Evolutionary conservation across 495 filamentous ascomycete genomes (phyloP), one percentile per base, ranked within the genome.

Genomic region (Xylaria cubensis): DNA sequence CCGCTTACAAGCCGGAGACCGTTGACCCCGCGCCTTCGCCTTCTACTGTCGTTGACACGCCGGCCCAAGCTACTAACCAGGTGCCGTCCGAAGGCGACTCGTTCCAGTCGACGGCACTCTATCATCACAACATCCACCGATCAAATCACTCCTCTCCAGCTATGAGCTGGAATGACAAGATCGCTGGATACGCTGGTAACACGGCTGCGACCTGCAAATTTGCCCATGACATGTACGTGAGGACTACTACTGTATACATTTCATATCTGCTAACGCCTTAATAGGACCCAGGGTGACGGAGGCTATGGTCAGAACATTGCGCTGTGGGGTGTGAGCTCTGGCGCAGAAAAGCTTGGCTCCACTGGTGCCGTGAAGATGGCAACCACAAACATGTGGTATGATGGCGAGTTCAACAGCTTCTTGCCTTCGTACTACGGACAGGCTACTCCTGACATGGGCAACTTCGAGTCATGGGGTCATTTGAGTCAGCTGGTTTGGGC

Each of bases 401-500:
- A 97, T 80, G 85, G 87, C 76, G 94, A 97, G 81, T 84, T 91
- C 68, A 72, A 78, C 68, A 64, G 63, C 53, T 87, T 81, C 77
- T 76, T 79, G 10, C 76, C 78, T 32, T 68, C 72, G 53, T 79
- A 79, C 72, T 84, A 84, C 62, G 83, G 83, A 55, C 61, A 80
- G 62, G 67, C 73, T 48, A 82, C 76, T 36, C 86, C 88, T 9
- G 82, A 87, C 77, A 90, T 90, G 87, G 72, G 76, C 74, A 79
- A 86, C 80, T 93, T 94, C 81, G 84, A 91, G 44, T 68, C 77
- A 42, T 96, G 91, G 89, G 94, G 95, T 70, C 95, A 99, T 81
- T 93, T 93, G 85, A 89, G 92, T n/a, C 94, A 97, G 84, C 85
- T 98, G 32, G 88, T 98, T 48, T 99, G 96, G 96, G 90, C 90